These are phyloP conservation scores for Backusella luteola DNA, from an alignment of 192 early-diverging fungal genomes.

Conservation along the genomic window DNA sequence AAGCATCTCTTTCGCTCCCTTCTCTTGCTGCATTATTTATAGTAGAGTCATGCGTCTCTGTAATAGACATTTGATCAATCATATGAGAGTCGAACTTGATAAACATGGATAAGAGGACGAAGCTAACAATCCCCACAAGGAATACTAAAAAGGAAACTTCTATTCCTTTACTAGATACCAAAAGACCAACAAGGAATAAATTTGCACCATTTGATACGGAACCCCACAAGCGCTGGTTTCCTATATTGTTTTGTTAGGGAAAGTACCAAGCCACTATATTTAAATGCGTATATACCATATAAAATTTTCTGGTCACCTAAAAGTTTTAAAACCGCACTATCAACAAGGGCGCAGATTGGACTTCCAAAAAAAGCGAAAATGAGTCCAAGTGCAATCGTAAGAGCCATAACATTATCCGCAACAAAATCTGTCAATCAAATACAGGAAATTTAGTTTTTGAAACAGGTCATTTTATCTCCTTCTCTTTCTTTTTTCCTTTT, in stretches of 20 bases:
- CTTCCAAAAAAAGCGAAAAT: slow-evolving; percentile 35
- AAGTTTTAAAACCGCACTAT: slow-evolving; percentile 38
- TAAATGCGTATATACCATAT: slow-evolving; percentile 30
- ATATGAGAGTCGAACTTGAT: slow-evolving; percentile 6
- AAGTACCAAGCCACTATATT: background rate
- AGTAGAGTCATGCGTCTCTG: background rate
- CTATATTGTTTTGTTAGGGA: slow-evolving; percentile 2
- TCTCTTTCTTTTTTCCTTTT: background rate
- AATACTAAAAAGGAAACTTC: slow-evolving; percentile 31
- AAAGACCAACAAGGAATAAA: slow-evolving; percentile 13
- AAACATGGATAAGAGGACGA: slow-evolving; percentile 12
- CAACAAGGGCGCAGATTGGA: slow-evolving; percentile 33
- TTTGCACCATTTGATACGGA: slow-evolving; percentile 27
- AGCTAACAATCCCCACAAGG: background rate
- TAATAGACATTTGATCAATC: slow-evolving; percentile 8
- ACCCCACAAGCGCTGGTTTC: slow-evolving; percentile 35
- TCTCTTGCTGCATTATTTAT: slow-evolving; percentile 4
- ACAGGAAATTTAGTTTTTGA: background rate
- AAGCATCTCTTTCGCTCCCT: background rate
- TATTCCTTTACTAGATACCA: slow-evolving; percentile 19
- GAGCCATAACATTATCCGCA: slow-evolving; percentile 2
- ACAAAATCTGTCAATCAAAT: slow-evolving; percentile 3
- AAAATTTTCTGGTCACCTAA: slow-evolving; percentile 37
- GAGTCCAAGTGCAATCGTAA: slow-evolving; percentile 15
- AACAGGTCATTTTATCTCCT: background rate